These are phyloP conservation scores for Trichoderma asperellum DNA, from an alignment of 2,329 filamentous ascomycete species.

Conservation along the genomic window DNA sequence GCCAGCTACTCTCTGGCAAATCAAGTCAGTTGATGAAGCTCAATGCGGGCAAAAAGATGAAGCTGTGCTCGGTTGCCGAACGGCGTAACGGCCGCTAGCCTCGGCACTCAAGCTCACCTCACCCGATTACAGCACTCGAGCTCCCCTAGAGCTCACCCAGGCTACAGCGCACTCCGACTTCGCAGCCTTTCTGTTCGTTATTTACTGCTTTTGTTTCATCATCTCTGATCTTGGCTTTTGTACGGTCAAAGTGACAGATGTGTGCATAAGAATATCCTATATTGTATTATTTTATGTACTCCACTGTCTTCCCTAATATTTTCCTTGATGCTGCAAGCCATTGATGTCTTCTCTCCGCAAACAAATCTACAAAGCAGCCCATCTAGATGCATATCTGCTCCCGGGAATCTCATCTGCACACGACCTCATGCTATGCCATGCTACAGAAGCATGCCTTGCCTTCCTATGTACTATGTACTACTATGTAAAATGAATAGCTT, in stretches of 20 bases:
- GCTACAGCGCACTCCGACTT: conserved; percentile 2
- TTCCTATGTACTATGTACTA: neutral
- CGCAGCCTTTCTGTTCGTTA: conserved; percentile 1
- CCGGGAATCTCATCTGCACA: neutral
- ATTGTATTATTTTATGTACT: neutral
- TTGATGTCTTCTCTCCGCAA: neutral
- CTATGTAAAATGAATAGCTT: neutral
- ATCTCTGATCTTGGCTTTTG: neutral
- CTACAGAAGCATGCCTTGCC: neutral
- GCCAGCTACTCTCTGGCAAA: neutral
- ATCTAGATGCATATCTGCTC: conserved; percentile 1
- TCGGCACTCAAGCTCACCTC: conserved; percentile 2
- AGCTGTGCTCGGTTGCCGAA: conserved; percentile 10
- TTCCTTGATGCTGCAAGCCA: neutral
- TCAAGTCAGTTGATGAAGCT: neutral
- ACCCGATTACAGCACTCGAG: neutral
- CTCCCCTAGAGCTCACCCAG: neutral
- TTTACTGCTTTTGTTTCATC: neutral
- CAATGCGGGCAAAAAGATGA: neutral
- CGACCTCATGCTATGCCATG: neutral
- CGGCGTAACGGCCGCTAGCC: conserved; percentile 12
- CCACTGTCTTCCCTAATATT: neutral
- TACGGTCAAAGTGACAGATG: neutral
- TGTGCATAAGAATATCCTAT: neutral
- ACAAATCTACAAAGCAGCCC: neutral